phyloP scores from a whole-genome alignment of 768 basidiomycete species.

The Pleurotus tuoliensis region DNA sequence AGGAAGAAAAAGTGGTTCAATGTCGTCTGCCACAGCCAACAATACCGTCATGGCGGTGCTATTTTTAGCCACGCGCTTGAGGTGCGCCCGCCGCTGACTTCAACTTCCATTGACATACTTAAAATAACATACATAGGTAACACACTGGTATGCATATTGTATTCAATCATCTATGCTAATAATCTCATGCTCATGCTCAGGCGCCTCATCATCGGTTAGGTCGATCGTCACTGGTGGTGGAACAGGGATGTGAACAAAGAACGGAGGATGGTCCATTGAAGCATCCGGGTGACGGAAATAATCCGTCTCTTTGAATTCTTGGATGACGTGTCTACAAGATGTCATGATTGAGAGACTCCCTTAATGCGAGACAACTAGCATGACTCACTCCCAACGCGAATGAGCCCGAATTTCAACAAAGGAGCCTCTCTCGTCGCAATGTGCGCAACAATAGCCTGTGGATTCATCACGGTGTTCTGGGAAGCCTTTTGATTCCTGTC shows the following conservation, averaged over 20 bases:
- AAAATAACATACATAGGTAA: no score
- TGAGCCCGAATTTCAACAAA: constrained; percentile 12
- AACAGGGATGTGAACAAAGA: constrained; percentile 16
- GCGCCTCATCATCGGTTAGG: constrained; percentile 8
- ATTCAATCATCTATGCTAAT: constrained; percentile 4
- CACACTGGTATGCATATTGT: neutral
- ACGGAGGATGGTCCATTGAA: constrained; percentile 18
- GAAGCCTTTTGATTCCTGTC: constrained; percentile 10
- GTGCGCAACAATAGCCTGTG: constrained; percentile 12
- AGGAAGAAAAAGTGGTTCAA: neutral
- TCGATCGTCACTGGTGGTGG: neutral
- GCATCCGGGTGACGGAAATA: constrained; percentile 17
- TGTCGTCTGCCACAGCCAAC: neutral
- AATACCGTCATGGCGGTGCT: neutral
- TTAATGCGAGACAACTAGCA: no score
- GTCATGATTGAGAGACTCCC: neutral
- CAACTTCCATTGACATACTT: no score
- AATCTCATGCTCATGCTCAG: constrained; percentile 14
- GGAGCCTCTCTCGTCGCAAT: constrained; percentile 12
- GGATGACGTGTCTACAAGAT: constrained; percentile 13
- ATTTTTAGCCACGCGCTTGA: constrained; percentile 1
- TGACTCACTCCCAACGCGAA: constrained; percentile 12
- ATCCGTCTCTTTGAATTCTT: constrained; percentile 14
- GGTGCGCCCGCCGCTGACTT: neutral
- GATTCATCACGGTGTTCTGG: constrained; percentile 1